phyloP scores from a whole-genome alignment of 1,284 basidiomycete species.

The Cystobasidiaceae sp. region DNA sequence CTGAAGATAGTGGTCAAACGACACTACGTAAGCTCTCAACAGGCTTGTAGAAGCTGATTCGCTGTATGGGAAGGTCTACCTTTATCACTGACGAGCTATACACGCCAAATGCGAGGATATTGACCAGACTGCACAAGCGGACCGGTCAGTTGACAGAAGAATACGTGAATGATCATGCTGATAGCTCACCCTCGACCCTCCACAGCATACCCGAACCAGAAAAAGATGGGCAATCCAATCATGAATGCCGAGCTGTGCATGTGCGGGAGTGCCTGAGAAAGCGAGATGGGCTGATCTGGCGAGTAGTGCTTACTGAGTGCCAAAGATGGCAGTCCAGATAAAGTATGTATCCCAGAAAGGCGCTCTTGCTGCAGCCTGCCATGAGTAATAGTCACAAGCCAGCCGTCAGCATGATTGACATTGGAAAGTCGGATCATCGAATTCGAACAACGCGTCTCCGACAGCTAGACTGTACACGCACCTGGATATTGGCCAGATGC shows the following conservation, averaged over 20 bases:
- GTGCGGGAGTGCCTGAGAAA: background rate
- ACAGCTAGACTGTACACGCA: no score
- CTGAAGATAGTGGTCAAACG: slow-evolving; percentile 37
- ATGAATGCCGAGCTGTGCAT: slow-evolving; percentile 67
- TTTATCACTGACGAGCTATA: slow-evolving; percentile 79
- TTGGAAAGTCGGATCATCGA: no score
- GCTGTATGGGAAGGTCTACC: no score
- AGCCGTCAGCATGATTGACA: background rate
- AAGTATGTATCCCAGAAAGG: slow-evolving; percentile 80
- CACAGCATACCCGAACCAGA: slow-evolving; percentile 74
- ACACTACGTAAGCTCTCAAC: slow-evolving; percentile 31
- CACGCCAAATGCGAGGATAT: slow-evolving; percentile 72
- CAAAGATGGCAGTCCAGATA: slow-evolving; percentile 76
- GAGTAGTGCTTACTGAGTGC: slow-evolving; percentile 59
- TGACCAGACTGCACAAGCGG: slow-evolving; percentile 58
- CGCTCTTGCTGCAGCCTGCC: slow-evolving; percentile 59
- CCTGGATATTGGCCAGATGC: slow-evolving; percentile 67
- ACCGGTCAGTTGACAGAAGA: background rate
- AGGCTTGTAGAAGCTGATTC: no score
- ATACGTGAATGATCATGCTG: slow-evolving; percentile 1
- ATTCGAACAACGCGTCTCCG: no score
- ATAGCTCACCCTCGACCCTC: slow-evolving; percentile 65
- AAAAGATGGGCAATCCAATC: slow-evolving; percentile 74
- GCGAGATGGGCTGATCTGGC: no score
- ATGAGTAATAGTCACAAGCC: background rate